These are phyloP conservation scores for Phytophthora vignae DNA, from an alignment of 352 stramenopile species.

Conservation along the genomic window DNA sequence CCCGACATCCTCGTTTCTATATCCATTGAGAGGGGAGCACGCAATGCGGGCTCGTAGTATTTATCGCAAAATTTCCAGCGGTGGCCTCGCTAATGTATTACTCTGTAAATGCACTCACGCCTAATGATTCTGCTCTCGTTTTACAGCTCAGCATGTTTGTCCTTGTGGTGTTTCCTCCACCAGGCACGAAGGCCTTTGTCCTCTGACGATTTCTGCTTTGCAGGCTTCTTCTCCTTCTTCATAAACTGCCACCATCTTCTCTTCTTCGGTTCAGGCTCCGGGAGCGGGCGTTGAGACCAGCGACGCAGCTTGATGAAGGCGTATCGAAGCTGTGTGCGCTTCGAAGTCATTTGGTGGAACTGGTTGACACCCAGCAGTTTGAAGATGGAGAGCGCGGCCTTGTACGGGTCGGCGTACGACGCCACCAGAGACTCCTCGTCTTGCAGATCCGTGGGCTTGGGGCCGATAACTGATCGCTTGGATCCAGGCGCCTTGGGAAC, in stretches of 20 bases:
- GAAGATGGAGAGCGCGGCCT: conserved; percentile 76
- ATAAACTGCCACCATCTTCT: conserved; percentile 37
- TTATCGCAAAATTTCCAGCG: conserved; percentile 35
- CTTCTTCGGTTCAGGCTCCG: conserved; percentile 19
- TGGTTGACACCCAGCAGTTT: conserved; percentile 73
- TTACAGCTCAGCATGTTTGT: conserved; percentile 33
- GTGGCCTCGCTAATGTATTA: conserved; percentile 40
- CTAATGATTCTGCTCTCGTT: conserved; percentile 6
- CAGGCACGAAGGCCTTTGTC: conserved; percentile 31
- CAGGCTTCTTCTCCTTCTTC: conserved; percentile 25
- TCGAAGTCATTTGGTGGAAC: conserved; percentile 74
- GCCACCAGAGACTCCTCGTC: conserved; percentile 46
- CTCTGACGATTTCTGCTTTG: conserved; percentile 8
- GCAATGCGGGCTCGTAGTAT: conserved; percentile 25
- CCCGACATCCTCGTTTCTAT: conserved; percentile 11
- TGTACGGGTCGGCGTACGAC: conserved; percentile 81
- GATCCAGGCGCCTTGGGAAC: conserved; percentile 27
- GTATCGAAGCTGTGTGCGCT: conserved; percentile 61
- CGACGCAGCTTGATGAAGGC: conserved; percentile 69
- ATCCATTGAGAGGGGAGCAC: conserved; percentile 16
- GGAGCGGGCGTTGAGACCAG: conserved; percentile 44
- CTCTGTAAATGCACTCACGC: conserved; percentile 38
- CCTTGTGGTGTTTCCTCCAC: conserved; percentile 33
- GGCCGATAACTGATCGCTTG: conserved; percentile 49
- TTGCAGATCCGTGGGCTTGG: conserved; percentile 47